These are phyloP conservation scores for Mycena capillaripes DNA, from an alignment of 768 basidiomycete genomes.

Conservation along the genomic window DNA sequence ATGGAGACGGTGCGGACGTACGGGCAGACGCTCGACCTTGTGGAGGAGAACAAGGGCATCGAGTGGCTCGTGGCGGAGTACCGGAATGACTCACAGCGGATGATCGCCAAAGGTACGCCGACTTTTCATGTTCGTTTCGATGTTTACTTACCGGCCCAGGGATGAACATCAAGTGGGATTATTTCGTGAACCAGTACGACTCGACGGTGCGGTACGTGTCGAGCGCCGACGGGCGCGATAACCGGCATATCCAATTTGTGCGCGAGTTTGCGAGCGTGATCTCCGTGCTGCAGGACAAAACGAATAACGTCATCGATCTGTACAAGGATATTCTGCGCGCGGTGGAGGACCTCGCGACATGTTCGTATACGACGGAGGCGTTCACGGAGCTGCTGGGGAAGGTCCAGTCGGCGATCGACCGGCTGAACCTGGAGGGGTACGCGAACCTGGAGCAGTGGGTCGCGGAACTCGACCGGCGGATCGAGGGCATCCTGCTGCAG, in stretches of 20 bases:
- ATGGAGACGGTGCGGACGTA: slow-evolving; percentile 99
- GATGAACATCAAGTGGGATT: slow-evolving; percentile 97
- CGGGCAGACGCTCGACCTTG: slow-evolving; percentile 92
- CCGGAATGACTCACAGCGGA: slow-evolving; percentile 91
- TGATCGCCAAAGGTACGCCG: slow-evolving; percentile 88
- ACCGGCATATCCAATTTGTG: slow-evolving; percentile 93
- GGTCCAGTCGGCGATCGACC: slow-evolving; percentile 94
- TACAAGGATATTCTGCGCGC: slow-evolving; percentile 88
- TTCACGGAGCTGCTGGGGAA: slow-evolving; percentile 84
- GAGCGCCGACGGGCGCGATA: slow-evolving; percentile 83
- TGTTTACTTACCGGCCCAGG: slow-evolving; percentile 59
- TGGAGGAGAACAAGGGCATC: slow-evolving; percentile 92
- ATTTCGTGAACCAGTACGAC: slow-evolving; percentile 96
- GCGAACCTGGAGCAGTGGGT: slow-evolving; percentile 96
- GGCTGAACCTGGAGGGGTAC: slow-evolving; percentile 95
- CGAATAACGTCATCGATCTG: slow-evolving; percentile 92
- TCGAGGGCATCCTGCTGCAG: slow-evolving; percentile 84
- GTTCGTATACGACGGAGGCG: slow-evolving; percentile 86
- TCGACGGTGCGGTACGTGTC: slow-evolving; percentile 77
- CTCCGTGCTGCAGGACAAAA: slow-evolving; percentile 96
- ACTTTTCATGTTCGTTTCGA: background rate
- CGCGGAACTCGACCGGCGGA: slow-evolving; percentile 82
- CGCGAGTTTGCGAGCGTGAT: slow-evolving; percentile 95
- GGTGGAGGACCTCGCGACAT: slow-evolving; percentile 90
- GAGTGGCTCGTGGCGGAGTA: slow-evolving; percentile 97